Evolutionary conservation across 495 filamentous ascomycete genomes (phyloP).

Genomic region (Hyaloscypha variabilis): DNA sequence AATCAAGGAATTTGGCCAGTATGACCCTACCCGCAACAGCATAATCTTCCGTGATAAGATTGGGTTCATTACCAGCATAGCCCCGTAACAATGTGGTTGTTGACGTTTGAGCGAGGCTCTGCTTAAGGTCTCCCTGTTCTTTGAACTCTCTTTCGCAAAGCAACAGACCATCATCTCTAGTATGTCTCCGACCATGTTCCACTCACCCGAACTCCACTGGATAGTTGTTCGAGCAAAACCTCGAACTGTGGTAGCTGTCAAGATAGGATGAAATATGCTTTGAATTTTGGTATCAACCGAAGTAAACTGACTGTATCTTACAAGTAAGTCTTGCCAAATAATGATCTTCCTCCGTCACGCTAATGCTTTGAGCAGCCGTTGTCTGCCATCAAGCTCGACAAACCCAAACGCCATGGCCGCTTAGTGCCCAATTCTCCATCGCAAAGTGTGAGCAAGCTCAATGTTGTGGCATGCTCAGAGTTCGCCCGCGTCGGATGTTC

Average conservation of each 20-base stretch:
- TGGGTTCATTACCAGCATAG: background rate
- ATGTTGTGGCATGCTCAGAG: too few relatives aligned
- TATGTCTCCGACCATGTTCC: background rate
- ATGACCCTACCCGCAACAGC: background rate
- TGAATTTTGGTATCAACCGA: slow-evolving; percentile 16
- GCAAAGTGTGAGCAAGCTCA: too few relatives aligned
- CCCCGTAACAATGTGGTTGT: background rate
- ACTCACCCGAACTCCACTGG: background rate
- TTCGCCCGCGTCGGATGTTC: too few relatives aligned
- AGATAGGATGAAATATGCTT: slow-evolving; percentile 11
- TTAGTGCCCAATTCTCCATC: slow-evolving; percentile 4
- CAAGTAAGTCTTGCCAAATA: background rate
- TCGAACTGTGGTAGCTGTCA: background rate
- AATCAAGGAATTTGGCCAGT: background rate
- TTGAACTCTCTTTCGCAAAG: background rate
- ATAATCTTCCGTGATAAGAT: background rate
- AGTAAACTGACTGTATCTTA: slow-evolving; percentile 6
- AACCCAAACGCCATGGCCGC: background rate
- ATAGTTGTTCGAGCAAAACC: background rate
- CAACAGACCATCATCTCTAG: background rate
- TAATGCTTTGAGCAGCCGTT: slow-evolving; percentile 5
- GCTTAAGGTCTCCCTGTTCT: background rate
- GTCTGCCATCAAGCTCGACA: slow-evolving; percentile 4
- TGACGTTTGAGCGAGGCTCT: background rate
- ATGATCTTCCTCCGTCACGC: slow-evolving; percentile 1